Evolutionary conservation across 345 rosid genomes (phyloP), one percentile per base, ranked within the genome.

Genomic region (Brassica carinata): DNA sequence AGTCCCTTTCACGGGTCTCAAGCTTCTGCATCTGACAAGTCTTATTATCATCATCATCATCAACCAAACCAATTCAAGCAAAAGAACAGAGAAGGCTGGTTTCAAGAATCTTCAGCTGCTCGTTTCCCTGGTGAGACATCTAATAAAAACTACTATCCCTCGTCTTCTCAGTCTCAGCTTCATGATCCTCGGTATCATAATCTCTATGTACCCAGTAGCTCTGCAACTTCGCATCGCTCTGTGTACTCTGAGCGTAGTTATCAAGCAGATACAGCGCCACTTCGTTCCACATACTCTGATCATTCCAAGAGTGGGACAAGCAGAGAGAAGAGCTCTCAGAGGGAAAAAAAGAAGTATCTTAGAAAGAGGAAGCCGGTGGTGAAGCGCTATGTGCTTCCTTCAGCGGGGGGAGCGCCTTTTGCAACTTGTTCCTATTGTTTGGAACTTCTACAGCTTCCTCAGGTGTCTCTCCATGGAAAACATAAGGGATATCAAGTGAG

Each of bases 391-490:
- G 78, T 89, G 72, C 85, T 90, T 59, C 97, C 98, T 62, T 72
- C 86, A 7, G 93, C 86, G 5, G 98, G 98, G 3, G 99, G 91
- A 26, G 96, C 96, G 7, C 99, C 99, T 62, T 83, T 95, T 66
- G 58, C 87, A 69, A 78, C 89, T 76, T 95, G 98, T 82, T 79
- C 84, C 74, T 62, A 7, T 58, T 93, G 99, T 86, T 80, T 83
- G 72, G 85, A 72, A 48, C 85, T 77, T 69, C 85, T 95, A 73
- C 89, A 85, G 77, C 82, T 95, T 27, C 97, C 99, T 68, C 92
- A 86, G 55, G 94, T 88, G 82, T 91, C 89, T 83, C 87, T 88
- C 51, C 77, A 84, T 26, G 85, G 82, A 18, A 84, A 79, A 77
- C 85, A 81, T 64, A 88, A 84, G 72, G 86, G 76, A 75, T 92